Evolutionary conservation across 768 basidiomycete genomes (phyloP).

Genomic region (Leccinellum albellum): DNA sequence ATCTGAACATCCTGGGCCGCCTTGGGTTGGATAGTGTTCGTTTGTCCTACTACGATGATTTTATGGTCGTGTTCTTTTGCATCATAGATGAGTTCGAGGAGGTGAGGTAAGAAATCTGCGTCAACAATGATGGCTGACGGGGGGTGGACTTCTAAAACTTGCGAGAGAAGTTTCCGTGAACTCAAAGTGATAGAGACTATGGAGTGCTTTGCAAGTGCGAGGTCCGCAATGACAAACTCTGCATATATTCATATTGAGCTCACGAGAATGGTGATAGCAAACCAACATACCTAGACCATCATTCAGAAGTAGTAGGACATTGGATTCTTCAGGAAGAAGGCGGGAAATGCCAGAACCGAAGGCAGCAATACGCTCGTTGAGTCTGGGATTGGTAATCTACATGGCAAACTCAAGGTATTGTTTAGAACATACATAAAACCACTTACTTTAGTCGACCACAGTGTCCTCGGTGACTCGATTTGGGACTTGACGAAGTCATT

Average conservation of each 20-base stretch:
- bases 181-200: conserved; percentile 65
- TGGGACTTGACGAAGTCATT: conserved; percentile 66
- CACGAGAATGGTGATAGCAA: background rate
- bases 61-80: conserved; percentile 48
- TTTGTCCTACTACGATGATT: conserved; percentile 72
- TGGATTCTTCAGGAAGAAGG: conserved; percentile 55
- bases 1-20: conserved; percentile 54
- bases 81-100: conserved; percentile 73
- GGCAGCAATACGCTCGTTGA: conserved; percentile 67
- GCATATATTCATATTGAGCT: background rate
- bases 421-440: background rate
- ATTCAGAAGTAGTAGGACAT: conserved; percentile 72
- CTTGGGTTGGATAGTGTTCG: conserved; percentile 42
- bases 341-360: conserved; percentile 71
- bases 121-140: conserved; percentile 75
- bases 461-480: conserved; percentile 60
- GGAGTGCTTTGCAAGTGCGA: conserved; percentile 70
- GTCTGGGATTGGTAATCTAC: conserved; percentile 70
- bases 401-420: background rate
- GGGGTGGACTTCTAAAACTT: conserved; percentile 59
- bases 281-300: conserved; percentile 62
- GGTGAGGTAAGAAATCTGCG: conserved; percentile 57
- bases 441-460: conserved; percentile 75
- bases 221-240: conserved; percentile 80
- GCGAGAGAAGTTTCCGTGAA: conserved; percentile 57